A percentile compares a stretch with the other conserved stretches of the same genome.
Evolutionary conservation across 1,284 basidiomycete species (phyloP).

Genomic region (Ganoderma multipileum): DNA sequence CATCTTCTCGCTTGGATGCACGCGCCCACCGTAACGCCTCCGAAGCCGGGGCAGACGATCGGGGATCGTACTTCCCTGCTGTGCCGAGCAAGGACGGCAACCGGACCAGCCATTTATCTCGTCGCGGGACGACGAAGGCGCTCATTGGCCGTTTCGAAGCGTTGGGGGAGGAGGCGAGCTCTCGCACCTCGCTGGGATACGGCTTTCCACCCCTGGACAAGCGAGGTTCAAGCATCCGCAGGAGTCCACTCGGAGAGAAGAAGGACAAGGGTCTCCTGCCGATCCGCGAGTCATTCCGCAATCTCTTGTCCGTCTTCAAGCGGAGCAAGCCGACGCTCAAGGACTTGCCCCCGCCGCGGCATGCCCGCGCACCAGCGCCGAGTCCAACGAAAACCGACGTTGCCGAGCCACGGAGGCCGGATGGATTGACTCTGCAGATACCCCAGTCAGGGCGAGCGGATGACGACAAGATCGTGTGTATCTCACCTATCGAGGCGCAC

Average conservation of each 20-base stretch:
- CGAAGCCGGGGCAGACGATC: constrained; percentile 6
- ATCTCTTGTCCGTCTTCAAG: constrained; percentile 69
- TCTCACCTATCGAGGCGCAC: constrained; percentile 40
- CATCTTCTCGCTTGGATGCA: constrained; percentile 3
- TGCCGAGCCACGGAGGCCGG: neutral
- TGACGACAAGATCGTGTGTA: constrained; percentile 33
- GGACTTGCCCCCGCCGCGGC: constrained; percentile 2
- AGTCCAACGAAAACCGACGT: neutral
- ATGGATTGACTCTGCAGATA: constrained; percentile 23
- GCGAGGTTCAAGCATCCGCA: neutral
- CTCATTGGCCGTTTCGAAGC: constrained; percentile 45
- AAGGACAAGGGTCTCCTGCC: constrained; percentile 51
- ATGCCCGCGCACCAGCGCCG: neutral
- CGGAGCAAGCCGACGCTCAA: constrained; percentile 48
- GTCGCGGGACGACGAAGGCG: constrained; percentile 44
- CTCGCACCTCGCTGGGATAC: constrained; percentile 1
- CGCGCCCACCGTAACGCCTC: neutral
- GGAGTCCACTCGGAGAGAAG: constrained; percentile 19
- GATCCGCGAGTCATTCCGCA: constrained; percentile 69
- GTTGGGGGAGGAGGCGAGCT: constrained; percentile 21
- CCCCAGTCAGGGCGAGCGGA: constrained; percentile 8
- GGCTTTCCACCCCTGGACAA: neutral
- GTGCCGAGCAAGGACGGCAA: constrained; percentile 7
- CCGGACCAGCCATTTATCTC: constrained; percentile 15
- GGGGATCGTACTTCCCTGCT: constrained; percentile 39